Base-by-base conservation (phyloP, 345 rosid genomes). In the Salix brachista region DNA sequence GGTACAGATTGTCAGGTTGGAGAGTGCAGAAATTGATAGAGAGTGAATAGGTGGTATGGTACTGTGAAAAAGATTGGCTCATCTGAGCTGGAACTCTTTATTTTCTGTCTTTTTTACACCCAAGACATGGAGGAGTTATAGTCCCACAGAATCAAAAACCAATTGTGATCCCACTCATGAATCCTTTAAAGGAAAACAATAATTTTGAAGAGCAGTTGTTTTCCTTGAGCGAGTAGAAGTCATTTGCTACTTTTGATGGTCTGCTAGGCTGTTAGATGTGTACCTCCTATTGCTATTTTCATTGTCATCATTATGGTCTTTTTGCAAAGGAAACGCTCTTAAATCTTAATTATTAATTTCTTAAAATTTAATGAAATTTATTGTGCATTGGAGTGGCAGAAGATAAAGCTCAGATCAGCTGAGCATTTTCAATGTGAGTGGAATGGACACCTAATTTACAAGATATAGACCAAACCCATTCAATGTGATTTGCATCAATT, bases 11-110 rank as follows among this genome's bases (percentile, higher is more conserved):
- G 74, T 76, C 83, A 78, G 83, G n/a, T 32, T n/a, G 65, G 42
- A 72, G 77, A 66, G 77, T 79, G 77, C 86, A 84, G 87, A 83
- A 80, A 77, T 62, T 75, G 83, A 81, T 81, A 84, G 73, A 36
- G 83, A 78, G 36, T 12, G 71, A 17, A 60, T 13, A 37, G 6
- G 71, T 41, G 26, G 46, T 12, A 12, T 13, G 46, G 36, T 23
- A 14, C 61, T 25, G 48, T 58, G 34, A 36, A 9, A 7, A 19
- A 19, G 11, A 18, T 6, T 58, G 23, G 25, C 10, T 4, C 6
- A 28, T 11, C 36, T 21, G 14, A 8, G 17, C 21, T 36, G 50
- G 2, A 48, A 39, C 16, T 32, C 4, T n/a, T 37, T 10, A 8
- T n/a, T 5, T 12, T 12, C 66, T 58, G 4, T 12, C 23, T n/a